A percentile compares a stretch with the other conserved stretches of the same genome.
Evolutionary conservation across 352 stramenopile genomes (phyloP).

Genomic region (Pythium myriotylum): DNA sequence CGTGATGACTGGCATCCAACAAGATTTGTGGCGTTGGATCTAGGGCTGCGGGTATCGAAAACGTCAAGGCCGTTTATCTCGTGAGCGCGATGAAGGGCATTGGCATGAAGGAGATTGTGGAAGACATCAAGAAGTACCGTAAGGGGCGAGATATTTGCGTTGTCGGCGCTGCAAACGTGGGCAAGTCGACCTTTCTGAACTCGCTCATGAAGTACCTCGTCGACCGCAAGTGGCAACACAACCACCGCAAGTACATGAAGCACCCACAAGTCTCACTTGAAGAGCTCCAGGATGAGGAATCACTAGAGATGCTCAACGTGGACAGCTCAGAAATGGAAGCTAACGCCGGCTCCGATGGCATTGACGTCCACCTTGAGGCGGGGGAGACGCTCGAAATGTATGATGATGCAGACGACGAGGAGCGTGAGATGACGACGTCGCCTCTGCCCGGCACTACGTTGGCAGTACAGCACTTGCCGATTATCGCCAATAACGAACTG

Average conservation of each 20-base stretch:
- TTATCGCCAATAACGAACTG: slow-evolving; percentile 78
- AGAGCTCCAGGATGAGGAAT: slow-evolving; percentile 52
- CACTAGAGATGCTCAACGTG: slow-evolving; percentile 56
- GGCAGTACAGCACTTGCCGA: slow-evolving; percentile 75
- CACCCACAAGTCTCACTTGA: slow-evolving; percentile 54
- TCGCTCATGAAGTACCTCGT: slow-evolving; percentile 84
- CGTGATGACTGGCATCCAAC: too few relatives aligned
- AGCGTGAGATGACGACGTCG: slow-evolving; percentile 86
- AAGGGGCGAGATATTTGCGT: slow-evolving; percentile 89
- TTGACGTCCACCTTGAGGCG: slow-evolving; percentile 51
- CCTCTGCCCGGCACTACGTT: slow-evolving; percentile 90
- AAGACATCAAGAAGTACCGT: slow-evolving; percentile 74
- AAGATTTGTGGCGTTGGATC: not conserved
- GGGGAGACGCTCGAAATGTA: slow-evolving; percentile 71
- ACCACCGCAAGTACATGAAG: slow-evolving; percentile 88
- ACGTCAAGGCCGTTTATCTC: slow-evolving; percentile 77
- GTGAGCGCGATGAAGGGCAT: slow-evolving; percentile 86
- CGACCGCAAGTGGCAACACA: slow-evolving; percentile 84
- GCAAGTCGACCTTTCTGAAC: slow-evolving; percentile 94
- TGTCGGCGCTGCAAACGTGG: slow-evolving; percentile 90
- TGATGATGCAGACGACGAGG: slow-evolving; percentile 65
- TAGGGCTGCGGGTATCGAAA: slow-evolving; percentile 67
- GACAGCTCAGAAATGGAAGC: slow-evolving; percentile 29
- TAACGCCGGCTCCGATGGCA: slow-evolving; percentile 14
- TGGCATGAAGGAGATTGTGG: slow-evolving; percentile 87